phyloP scores from a whole-genome alignment of 2,329 filamentous ascomycete species.

The Pseudocercospora vitis region DNA sequence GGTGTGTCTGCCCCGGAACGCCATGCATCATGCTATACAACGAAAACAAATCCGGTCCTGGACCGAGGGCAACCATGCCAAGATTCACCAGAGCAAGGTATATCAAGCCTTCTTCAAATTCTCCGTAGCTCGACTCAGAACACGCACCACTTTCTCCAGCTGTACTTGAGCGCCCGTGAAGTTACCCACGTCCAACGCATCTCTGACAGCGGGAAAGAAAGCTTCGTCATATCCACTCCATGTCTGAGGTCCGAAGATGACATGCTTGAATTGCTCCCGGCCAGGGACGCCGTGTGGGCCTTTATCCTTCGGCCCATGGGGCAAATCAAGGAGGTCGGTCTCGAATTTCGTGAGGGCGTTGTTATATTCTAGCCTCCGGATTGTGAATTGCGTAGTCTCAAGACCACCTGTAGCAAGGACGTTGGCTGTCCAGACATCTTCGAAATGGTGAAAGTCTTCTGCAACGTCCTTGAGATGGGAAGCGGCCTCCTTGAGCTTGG shows the following conservation, averaged over 20 bases:
- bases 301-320: conserved; percentile 35
- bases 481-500: conserved; percentile 63
- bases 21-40: too few relatives aligned
- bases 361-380: conserved; percentile 74
- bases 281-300: conserved; percentile 60
- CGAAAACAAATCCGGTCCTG: too few relatives aligned
- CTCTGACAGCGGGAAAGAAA: conserved; percentile 80
- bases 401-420: conserved; percentile 70
- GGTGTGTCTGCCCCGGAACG: too few relatives aligned
- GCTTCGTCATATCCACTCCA: conserved; percentile 70
- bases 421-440: conserved; percentile 70
- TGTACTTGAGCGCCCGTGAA: conserved; percentile 67
- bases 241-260: conserved; percentile 79
- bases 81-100: too few relatives aligned
- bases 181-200: conserved; percentile 70
- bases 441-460: conserved; percentile 71
- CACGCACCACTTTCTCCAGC: conserved; percentile 69
- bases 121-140: conserved; percentile 63
- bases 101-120: conserved; percentile 42
- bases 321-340: conserved; percentile 75
- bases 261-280: conserved; percentile 89
- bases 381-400: conserved; percentile 68
- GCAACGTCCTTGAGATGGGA: conserved; percentile 60
- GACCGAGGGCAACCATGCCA: too few relatives aligned
- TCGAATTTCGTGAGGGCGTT: conserved; percentile 78